Base-by-base conservation (phyloP, 495 filamentous ascomycete genomes). In the Venustampulla echinocandica region DNA sequence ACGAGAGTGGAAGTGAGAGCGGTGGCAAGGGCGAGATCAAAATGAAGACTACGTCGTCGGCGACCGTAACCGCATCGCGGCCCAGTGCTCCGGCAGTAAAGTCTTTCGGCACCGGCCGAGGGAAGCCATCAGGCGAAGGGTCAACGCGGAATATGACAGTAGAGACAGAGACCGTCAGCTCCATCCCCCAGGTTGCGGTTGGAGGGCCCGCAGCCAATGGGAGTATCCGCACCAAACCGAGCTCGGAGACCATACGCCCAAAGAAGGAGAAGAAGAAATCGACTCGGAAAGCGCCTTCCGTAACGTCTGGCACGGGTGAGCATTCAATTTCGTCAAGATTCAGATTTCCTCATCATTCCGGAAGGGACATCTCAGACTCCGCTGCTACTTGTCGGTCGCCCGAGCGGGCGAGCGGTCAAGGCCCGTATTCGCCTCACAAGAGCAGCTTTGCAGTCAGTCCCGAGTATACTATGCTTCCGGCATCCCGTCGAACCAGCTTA, bases 61-160 rank as follows among this genome's bases (percentile, higher is more conserved):
- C 20, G 55, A 66, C 50, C 52, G 58, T 42, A 63, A 58, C 30
- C 40, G 56, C 10, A 59, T 53, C 45, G 61, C 62, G 56, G 2
- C 61, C 71, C 10, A 61, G 57, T 35, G 57, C 64, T n/a, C 19
- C 62, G 61, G 22, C 71, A 68, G 45, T 70, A 62, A 45, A 75
- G 64, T 49, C 42, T 43, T 59, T 65, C 63, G 35, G 70, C 65
- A 52, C 69, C 65, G 46, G 55, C 53, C 38, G 73, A 68, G 68
- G 75, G 25, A 77, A 87, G 66, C 70, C 75, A 23, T 61, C 69
- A 11, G 67, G 75, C 32, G 90, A 96, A 59, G 80, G 78, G 9
- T 82, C 87, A 11, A 76, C 85, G 23, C 81, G 82, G 56, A 94
- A 87, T 54, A 98, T 98, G 92, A 96, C 86, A 28, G 90, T 98